Conservation (phyloP, 305 asterid genomes). For the Fraxinus nigra region DNA sequence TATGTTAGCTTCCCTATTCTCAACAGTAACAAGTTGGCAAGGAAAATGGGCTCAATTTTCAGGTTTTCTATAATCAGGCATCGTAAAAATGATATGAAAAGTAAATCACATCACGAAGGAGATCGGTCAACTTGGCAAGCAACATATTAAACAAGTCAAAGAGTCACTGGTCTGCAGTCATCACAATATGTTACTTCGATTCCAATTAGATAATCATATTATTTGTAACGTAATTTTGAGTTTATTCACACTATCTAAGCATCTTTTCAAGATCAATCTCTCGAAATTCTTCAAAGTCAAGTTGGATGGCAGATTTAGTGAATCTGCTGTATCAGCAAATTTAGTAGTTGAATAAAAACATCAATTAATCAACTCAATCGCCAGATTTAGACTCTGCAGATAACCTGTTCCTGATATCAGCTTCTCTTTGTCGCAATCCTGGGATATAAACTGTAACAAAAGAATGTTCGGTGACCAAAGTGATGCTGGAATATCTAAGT, state of each 20-base stretch:
- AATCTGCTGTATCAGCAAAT: conserved; percentile 40
- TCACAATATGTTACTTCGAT: not conserved
- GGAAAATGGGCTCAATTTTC: too few relatives aligned
- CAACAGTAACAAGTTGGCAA: too few relatives aligned
- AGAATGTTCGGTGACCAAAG: too few relatives aligned
- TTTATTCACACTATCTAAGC: conserved; percentile 35
- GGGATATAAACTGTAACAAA: conserved; percentile 72
- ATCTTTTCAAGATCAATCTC: conserved; percentile 61
- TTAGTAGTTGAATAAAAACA: not conserved
- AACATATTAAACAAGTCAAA: too few relatives aligned
- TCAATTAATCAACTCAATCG: not conserved
- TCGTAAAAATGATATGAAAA: too few relatives aligned
- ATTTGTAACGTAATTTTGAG: not conserved
- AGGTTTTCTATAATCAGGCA: too few relatives aligned
- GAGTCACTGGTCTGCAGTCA: too few relatives aligned
- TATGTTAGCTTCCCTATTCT: too few relatives aligned
- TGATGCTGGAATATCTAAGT: too few relatives aligned
- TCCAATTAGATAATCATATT: not conserved
- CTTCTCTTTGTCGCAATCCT: conserved; percentile 77
- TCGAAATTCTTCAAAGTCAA: conserved; percentile 58
- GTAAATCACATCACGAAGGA: too few relatives aligned
- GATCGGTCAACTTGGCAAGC: too few relatives aligned
- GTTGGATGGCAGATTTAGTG: conserved; percentile 50
- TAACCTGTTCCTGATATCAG: conserved; percentile 86
- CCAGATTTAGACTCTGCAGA: not conserved